Evolutionary conservation across 177 flowering plant species (phyloP).

Genomic region (Vitis hybrid): DNA sequence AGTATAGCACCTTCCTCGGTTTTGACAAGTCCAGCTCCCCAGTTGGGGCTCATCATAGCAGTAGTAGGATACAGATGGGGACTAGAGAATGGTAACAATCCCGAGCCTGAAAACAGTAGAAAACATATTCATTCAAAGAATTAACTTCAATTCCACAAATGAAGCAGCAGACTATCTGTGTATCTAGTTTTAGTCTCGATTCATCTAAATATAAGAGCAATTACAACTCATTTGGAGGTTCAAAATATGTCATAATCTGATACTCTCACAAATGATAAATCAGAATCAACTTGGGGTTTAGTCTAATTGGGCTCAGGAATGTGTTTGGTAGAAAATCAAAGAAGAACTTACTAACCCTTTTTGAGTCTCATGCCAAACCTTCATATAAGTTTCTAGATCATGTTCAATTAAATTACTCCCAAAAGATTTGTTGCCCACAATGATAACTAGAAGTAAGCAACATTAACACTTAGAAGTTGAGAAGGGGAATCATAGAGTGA

Average conservation of each 20-base stretch:
- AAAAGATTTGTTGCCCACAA: background rate
- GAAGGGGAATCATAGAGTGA: too few species aligned
- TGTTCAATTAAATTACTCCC: background rate
- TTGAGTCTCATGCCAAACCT: background rate
- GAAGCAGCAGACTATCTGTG: too few species aligned
- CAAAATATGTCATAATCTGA: too few species aligned
- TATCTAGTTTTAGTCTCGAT: too few species aligned
- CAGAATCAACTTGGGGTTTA: too few species aligned
- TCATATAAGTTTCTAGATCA: background rate
- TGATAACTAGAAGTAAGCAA: background rate
- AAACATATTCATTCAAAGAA: background rate
- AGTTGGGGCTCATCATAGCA: conserved; percentile 18
- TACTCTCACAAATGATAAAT: too few species aligned
- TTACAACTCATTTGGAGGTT: too few species aligned
- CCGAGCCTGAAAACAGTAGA: conserved; percentile 25
- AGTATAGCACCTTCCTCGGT: conserved; percentile 11
- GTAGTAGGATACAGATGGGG: conserved; percentile 26
- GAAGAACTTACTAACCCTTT: too few species aligned
- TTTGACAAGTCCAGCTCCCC: conserved; percentile 21
- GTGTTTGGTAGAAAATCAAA: too few species aligned
- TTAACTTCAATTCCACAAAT: too few species aligned
- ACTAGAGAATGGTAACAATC: conserved; percentile 24
- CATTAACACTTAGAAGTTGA: background rate
- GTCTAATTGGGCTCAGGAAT: too few species aligned
- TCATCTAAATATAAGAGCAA: too few species aligned